These are phyloP conservation scores for Pulveroboletus sp. DNA, from an alignment of 1,284 basidiomycete genomes.

Conservation along the genomic window DNA sequence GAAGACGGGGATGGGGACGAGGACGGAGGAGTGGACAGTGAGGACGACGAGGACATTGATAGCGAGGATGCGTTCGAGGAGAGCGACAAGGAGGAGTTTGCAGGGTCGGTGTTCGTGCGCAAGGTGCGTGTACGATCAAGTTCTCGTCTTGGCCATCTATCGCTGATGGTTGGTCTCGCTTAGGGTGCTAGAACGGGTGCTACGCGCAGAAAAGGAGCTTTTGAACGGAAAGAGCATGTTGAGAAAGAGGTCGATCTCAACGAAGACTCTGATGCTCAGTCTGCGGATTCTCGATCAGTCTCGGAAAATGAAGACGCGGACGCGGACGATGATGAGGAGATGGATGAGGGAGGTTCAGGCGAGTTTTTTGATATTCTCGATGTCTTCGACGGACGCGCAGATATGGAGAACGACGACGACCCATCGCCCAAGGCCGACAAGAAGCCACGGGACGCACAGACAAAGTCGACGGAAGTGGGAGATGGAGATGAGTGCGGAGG, in stretches of 20 bases:
- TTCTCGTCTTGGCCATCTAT: not conserved
- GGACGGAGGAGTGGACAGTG: conserved; percentile 52
- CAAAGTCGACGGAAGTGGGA: not conserved
- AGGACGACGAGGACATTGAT: conserved; percentile 79
- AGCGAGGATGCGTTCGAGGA: conserved; percentile 82
- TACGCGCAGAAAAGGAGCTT: conserved; percentile 12
- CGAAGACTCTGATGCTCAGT: conserved; percentile 51
- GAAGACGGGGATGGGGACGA: conserved; percentile 51
- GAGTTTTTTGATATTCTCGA: conserved; percentile 71
- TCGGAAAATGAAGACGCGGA: conserved; percentile 39
- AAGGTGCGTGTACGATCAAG: conserved; percentile 44
- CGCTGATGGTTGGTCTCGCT: conserved; percentile 5
- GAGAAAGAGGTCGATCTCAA: conserved; percentile 53
- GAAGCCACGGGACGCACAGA: not conserved
- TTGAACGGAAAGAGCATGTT: conserved; percentile 16
- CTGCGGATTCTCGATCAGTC: conserved; percentile 32
- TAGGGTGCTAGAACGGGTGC: conserved; percentile 10
- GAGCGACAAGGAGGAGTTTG: conserved; percentile 78
- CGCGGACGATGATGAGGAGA: conserved; percentile 46
- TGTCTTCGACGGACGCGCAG: conserved; percentile 62
- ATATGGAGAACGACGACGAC: conserved; percentile 28
- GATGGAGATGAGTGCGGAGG: conserved; percentile 14
- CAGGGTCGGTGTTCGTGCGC: conserved; percentile 56
- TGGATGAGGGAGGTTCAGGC: conserved; percentile 55
- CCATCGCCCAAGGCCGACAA: not conserved